Percentiles rank a stretch among this genome's conserved stretches.
Evolutionary conservation across 805 yeast genomes (phyloP).

Genomic region (Candida glaebosa): DNA sequence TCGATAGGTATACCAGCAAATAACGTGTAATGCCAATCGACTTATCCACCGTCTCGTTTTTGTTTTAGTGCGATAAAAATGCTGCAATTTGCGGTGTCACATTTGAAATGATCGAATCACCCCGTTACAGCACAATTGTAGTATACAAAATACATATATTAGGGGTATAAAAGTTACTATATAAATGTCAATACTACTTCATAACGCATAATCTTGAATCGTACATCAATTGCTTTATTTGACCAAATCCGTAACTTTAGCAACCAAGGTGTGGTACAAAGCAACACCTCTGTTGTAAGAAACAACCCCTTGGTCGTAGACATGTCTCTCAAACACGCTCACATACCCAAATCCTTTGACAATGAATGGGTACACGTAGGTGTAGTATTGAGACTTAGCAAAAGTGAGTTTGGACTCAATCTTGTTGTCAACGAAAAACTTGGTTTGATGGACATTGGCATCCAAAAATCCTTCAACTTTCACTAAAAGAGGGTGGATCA

Average conservation of each 20-base stretch:
- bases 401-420: conserved; percentile 24
- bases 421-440: conserved; percentile 29
- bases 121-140: no score
- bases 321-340: conserved; percentile 32
- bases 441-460: conserved; percentile 35
- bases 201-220: not conserved
- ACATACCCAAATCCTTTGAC: conserved; percentile 28
- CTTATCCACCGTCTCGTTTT: no score
- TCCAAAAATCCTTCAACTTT: conserved; percentile 29
- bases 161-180: not conserved
- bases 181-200: not conserved
- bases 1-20: no score
- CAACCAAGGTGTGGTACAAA: not conserved
- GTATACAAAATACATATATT: not conserved
- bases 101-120: no score
- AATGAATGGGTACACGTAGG: conserved; percentile 29
- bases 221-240: not conserved
- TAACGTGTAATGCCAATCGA: no score
- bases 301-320: conserved; percentile 18
- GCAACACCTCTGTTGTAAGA: not conserved
- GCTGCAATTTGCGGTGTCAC: not conserved
- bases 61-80: not conserved
- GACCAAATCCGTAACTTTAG: not conserved
- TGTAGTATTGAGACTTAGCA: conserved; percentile 19
- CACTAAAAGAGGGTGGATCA: conserved; percentile 28